phyloP scores from a whole-genome alignment of 1,284 basidiomycete species.

The Malassezia obtusa region DNA sequence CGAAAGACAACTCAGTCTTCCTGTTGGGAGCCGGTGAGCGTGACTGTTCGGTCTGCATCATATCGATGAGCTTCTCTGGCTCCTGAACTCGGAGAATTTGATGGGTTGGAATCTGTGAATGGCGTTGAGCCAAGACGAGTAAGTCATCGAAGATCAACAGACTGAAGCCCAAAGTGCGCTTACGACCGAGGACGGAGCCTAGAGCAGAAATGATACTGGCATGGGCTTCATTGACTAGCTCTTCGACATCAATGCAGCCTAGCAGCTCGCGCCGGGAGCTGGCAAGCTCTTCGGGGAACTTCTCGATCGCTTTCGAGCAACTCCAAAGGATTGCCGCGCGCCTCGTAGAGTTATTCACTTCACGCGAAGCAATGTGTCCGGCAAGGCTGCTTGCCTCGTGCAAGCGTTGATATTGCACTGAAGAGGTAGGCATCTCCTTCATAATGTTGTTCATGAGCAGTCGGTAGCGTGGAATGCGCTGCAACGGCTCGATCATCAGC shows the following conservation, averaged over 20 bases:
- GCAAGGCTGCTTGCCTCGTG: slow-evolving; percentile 78
- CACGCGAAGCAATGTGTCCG: slow-evolving; percentile 79
- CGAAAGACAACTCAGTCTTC: slow-evolving; percentile 2
- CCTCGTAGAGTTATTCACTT: slow-evolving; percentile 81
- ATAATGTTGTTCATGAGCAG: slow-evolving; percentile 65
- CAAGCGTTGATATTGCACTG: slow-evolving; percentile 55
- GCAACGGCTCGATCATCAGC: slow-evolving; percentile 98
- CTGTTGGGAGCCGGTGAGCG: not conserved
- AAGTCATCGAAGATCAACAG: slow-evolving; percentile 93
- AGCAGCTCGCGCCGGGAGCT: slow-evolving; percentile 71
- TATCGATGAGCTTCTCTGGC: slow-evolving; percentile 59
- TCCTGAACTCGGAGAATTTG: slow-evolving; percentile 74
- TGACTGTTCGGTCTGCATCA: slow-evolving; percentile 26
- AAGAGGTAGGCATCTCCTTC: slow-evolving; percentile 26
- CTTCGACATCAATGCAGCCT: slow-evolving; percentile 88
- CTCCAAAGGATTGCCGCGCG: slow-evolving; percentile 80
- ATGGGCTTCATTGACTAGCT: slow-evolving; percentile 44
- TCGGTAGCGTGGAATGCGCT: slow-evolving; percentile 90
- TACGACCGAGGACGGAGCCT: slow-evolving; percentile 8
- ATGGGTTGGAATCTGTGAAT: slow-evolving; percentile 62
- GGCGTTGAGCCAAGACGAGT: slow-evolving; percentile 79
- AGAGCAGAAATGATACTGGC: slow-evolving; percentile 1
- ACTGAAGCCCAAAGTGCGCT: slow-evolving; percentile 32
- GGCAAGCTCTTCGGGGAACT: slow-evolving; percentile 60
- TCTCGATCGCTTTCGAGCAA: slow-evolving; percentile 72